Conservation (phyloP, 208 protist genomes). For the Acanthamoeba culbertsoni region DNA sequence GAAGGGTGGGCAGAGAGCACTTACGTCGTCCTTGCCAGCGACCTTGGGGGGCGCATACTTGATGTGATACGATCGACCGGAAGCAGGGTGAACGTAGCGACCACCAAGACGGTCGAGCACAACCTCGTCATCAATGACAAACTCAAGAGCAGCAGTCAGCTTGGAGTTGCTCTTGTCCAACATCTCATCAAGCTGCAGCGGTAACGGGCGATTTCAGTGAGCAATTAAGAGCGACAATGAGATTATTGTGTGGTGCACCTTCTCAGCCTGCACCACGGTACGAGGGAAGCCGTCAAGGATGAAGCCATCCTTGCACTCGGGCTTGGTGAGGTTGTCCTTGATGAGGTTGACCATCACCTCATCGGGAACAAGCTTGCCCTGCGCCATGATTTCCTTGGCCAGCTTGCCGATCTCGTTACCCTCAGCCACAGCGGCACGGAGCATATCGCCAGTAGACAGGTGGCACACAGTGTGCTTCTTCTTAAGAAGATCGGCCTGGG, state of each 20-base stretch:
- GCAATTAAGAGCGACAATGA: background rate
- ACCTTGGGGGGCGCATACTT: constrained; percentile 40
- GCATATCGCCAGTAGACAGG: constrained; percentile 82
- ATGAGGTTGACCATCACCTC: constrained; percentile 80
- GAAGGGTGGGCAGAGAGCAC: background rate
- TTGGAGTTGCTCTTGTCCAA: constrained; percentile 72
- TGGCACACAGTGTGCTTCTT: constrained; percentile 76
- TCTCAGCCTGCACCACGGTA: constrained; percentile 81
- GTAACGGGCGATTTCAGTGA: background rate
- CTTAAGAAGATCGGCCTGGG: constrained; percentile 73
- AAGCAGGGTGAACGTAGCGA: constrained; percentile 65
- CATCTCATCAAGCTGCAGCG: constrained; percentile 77
- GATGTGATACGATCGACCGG: constrained; percentile 70
- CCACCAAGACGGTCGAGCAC: constrained; percentile 78
- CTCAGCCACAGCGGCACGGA: constrained; percentile 76
- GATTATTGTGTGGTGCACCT: constrained; percentile 64
- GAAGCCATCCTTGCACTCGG: constrained; percentile 68
- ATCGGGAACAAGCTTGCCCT: constrained; percentile 78
- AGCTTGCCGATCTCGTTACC: constrained; percentile 70
- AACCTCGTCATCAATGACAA: constrained; percentile 78
- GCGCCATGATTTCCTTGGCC: constrained; percentile 81
- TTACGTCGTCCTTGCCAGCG: background rate
- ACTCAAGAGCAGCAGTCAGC: constrained; percentile 76
- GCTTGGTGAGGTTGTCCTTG: constrained; percentile 70
- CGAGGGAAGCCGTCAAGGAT: constrained; percentile 85